Evolutionary conservation across 2,329 filamentous ascomycete genomes (phyloP).

Genomic region (Thelonectria olida): DNA sequence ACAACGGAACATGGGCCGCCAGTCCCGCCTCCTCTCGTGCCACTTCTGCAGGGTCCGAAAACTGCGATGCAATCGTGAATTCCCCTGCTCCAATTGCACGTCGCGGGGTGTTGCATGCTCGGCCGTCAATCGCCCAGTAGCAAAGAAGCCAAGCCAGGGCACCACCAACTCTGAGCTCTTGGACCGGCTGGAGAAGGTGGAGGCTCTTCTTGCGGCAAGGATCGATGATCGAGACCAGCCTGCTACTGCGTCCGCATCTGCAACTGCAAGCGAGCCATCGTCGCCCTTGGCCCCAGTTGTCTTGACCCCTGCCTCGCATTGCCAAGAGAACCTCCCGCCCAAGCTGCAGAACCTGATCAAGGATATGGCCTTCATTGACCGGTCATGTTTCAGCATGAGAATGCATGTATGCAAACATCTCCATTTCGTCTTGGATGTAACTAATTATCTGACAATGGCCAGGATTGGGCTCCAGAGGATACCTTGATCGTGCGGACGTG

Average conservation of each 20-base stretch:
- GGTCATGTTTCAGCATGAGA: conserved; percentile 41
- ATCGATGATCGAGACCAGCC: background rate
- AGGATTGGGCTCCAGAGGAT: conserved; percentile 42
- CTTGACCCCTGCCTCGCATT: background rate
- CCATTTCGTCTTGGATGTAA: background rate
- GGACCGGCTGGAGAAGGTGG: conserved; percentile 38
- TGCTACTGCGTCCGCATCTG: conserved; percentile 3
- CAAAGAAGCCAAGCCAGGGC: conserved; percentile 23
- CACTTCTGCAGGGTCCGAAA: conserved; percentile 48
- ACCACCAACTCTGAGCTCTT: conserved; percentile 30
- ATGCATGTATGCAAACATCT: conserved; percentile 34
- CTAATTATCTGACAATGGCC: conserved; percentile 17
- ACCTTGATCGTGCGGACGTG: conserved; percentile 45
- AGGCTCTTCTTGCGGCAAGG: conserved; percentile 36
- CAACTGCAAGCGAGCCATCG: conserved; percentile 4
- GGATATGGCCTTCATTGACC: conserved; percentile 46
- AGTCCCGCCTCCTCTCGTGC: conserved; percentile 47
- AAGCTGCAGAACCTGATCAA: conserved; percentile 46
- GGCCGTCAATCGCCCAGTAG: conserved; percentile 26
- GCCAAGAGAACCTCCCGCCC: conserved; percentile 37
- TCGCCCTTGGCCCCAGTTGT: background rate
- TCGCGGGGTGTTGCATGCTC: conserved; percentile 46
- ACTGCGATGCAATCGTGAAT: conserved; percentile 48
- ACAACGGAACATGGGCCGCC: conserved; percentile 40
- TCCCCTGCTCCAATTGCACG: conserved; percentile 49